Conservation (phyloP, 1,139 yeast species). For the Candida sanyaensis region DNA sequence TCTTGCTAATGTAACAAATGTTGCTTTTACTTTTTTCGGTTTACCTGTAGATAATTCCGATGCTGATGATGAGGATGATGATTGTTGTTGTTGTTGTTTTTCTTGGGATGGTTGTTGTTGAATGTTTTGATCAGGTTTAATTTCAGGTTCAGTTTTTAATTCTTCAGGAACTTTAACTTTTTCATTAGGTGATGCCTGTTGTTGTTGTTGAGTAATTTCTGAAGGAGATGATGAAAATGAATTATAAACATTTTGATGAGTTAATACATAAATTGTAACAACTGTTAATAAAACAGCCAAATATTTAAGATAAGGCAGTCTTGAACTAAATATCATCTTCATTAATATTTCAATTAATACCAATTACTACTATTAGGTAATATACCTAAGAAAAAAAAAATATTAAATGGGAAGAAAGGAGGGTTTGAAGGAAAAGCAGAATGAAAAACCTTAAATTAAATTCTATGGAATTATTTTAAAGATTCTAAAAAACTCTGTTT, state of each 20-base stretch:
- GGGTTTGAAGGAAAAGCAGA: too few species aligned
- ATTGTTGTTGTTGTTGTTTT: background rate
- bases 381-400: too few species aligned
- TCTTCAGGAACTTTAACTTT: constrained; percentile 8
- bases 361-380: too few species aligned
- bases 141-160: constrained; percentile 3
- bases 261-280: constrained; percentile 9
- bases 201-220: background rate
- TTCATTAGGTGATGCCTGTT: background rate
- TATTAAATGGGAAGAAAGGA: too few species aligned
- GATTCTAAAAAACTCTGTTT: too few species aligned
- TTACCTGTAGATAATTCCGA: background rate
- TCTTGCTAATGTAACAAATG: constrained; percentile 79
- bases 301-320: constrained; percentile 13
- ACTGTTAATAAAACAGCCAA: constrained; percentile 11
- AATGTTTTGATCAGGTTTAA: constrained; percentile 2
- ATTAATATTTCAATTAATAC: background rate
- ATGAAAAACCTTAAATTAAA: too few species aligned
- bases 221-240: background rate
- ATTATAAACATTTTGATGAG: constrained; percentile 4
- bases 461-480: too few species aligned
- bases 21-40: constrained; percentile 58
- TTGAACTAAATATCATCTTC: constrained; percentile 3
- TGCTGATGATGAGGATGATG: background rate
- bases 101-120: background rate